Conservation (phyloP, 208 protist genomes). For the Trypanosoma scelopori region DNA sequence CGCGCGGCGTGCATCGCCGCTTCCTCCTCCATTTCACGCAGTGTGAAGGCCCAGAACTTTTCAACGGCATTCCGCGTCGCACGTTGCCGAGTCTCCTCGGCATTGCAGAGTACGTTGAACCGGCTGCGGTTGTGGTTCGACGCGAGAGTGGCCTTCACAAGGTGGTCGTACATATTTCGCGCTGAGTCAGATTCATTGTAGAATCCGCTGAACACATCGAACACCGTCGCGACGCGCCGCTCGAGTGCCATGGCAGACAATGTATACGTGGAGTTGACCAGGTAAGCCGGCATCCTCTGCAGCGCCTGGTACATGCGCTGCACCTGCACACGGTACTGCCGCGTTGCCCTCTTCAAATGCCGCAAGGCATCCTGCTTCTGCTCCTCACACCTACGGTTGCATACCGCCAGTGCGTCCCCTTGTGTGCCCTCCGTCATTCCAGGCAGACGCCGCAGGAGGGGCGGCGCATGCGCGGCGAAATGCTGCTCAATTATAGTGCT, state of each 20-base stretch:
- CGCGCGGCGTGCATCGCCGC: slow-evolving; percentile 58
- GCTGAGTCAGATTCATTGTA: slow-evolving; percentile 47
- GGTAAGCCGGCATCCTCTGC: slow-evolving; percentile 46
- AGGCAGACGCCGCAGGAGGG: slow-evolving; percentile 45
- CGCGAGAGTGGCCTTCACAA: slow-evolving; percentile 66
- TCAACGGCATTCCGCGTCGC: slow-evolving; percentile 36
- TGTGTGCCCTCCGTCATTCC: slow-evolving; percentile 45
- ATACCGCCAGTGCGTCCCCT: slow-evolving; percentile 38
- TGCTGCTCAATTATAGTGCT: slow-evolving; percentile 36
- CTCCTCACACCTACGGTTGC: slow-evolving; percentile 36
- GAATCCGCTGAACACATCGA: slow-evolving; percentile 53
- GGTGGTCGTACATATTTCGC: slow-evolving; percentile 41
- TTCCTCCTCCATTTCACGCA: slow-evolving; percentile 83
- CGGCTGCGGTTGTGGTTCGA: slow-evolving; percentile 39
- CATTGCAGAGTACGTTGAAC: slow-evolving; percentile 40
- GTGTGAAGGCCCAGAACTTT: slow-evolving; percentile 51
- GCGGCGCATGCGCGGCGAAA: slow-evolving; percentile 39
- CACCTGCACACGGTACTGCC: slow-evolving; percentile 55
- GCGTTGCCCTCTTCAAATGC: slow-evolving; percentile 47
- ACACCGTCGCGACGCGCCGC: slow-evolving; percentile 48
- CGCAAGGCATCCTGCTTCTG: slow-evolving; percentile 44
- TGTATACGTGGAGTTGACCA: slow-evolving; percentile 40
- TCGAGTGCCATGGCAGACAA: slow-evolving; percentile 46
- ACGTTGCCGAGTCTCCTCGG: slow-evolving; percentile 46
- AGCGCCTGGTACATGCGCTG: slow-evolving; percentile 62